Conservation (phyloP, 352 stramenopile genomes). For the Pythium insidiosum region DNA sequence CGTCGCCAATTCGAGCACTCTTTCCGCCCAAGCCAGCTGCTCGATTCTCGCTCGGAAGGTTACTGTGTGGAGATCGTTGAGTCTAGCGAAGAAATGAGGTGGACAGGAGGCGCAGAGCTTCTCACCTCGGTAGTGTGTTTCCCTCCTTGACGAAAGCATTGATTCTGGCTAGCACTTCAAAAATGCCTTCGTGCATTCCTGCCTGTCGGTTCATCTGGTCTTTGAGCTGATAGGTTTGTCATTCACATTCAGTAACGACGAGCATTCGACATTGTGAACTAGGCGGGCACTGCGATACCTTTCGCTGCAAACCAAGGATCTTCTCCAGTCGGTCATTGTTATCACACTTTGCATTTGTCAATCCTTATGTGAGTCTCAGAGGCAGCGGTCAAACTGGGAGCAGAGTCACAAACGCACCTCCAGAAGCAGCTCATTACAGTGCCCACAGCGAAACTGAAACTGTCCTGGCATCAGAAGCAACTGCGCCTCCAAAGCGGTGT, state of each 20-base stretch:
- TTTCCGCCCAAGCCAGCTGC: slow-evolving; percentile 69
- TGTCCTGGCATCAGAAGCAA: slow-evolving; percentile 74
- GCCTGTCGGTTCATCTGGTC: slow-evolving; percentile 86
- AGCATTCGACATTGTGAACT: background rate
- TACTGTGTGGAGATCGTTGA: slow-evolving; percentile 21
- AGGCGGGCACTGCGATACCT: too few species aligned
- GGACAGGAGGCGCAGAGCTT: background rate
- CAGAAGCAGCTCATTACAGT: slow-evolving; percentile 80
- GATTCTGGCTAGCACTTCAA: slow-evolving; percentile 76
- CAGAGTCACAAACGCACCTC: slow-evolving; percentile 23
- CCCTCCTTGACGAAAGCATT: slow-evolving; percentile 76
- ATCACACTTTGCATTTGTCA: slow-evolving; percentile 55
- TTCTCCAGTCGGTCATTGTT: slow-evolving; percentile 77
- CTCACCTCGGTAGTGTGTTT: slow-evolving; percentile 50
- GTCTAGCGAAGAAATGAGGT: background rate
- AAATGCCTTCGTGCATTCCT: slow-evolving; percentile 78
- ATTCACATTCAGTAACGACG: too few species aligned
- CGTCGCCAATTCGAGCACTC: slow-evolving; percentile 32
- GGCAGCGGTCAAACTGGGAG: too few species aligned
- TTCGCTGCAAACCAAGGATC: slow-evolving; percentile 71
- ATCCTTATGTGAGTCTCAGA: too few species aligned
- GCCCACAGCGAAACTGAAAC: slow-evolving; percentile 78
- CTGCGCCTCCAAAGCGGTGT: slow-evolving; percentile 81
- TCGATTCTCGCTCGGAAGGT: slow-evolving; percentile 82
- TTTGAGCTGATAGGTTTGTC: slow-evolving; percentile 54